phyloP scores from a whole-genome alignment of 2,329 filamentous ascomycete species.

The Diaporthe vexans region DNA sequence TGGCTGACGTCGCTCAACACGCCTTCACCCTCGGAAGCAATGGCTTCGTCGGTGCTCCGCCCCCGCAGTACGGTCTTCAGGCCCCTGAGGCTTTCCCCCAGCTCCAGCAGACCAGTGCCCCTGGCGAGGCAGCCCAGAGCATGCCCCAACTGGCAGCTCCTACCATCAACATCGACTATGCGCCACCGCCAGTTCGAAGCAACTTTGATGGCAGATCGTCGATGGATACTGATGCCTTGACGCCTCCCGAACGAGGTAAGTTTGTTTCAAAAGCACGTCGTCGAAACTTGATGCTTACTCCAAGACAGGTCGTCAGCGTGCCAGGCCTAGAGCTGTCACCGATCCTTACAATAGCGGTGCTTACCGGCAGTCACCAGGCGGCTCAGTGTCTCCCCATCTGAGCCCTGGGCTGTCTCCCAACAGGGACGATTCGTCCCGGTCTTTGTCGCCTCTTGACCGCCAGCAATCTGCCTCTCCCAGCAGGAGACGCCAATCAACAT shows the following conservation, averaged over 20 bases:
- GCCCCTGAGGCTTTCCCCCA: constrained; percentile 67
- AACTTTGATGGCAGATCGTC: constrained; percentile 77
- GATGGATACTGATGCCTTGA: constrained; percentile 84
- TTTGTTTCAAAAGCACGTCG: constrained; percentile 9
- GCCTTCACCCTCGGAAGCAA: constrained; percentile 61
- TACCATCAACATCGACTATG: constrained; percentile 94
- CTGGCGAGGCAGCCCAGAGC: constrained; percentile 68
- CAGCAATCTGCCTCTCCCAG: constrained; percentile 60
- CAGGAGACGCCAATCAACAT: constrained; percentile 73
- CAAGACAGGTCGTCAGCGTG: constrained; percentile 60
- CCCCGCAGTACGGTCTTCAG: constrained; percentile 59
- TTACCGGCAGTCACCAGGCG: constrained; percentile 53
- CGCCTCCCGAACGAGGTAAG: constrained; percentile 81
- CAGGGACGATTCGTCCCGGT: constrained; percentile 65
- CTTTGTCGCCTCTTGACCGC: constrained; percentile 72
- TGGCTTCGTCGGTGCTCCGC: constrained; percentile 54
- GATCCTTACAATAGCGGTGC: constrained; percentile 70
- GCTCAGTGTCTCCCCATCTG: constrained; percentile 65
- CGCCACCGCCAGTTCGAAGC: constrained; percentile 77
- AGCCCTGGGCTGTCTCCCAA: constrained; percentile 58
- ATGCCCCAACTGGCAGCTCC: constrained; percentile 77
- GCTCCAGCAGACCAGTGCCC: constrained; percentile 60
- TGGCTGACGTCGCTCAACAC: constrained; percentile 67
- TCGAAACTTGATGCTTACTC: constrained; percentile 4
- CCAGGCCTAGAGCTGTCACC: constrained; percentile 69